A percentile compares a stretch with the other conserved stretches of the same genome.
These are phyloP conservation scores for Ramalina peruviana DNA, from an alignment of 495 filamentous ascomycete genomes.

Conservation along the genomic window DNA sequence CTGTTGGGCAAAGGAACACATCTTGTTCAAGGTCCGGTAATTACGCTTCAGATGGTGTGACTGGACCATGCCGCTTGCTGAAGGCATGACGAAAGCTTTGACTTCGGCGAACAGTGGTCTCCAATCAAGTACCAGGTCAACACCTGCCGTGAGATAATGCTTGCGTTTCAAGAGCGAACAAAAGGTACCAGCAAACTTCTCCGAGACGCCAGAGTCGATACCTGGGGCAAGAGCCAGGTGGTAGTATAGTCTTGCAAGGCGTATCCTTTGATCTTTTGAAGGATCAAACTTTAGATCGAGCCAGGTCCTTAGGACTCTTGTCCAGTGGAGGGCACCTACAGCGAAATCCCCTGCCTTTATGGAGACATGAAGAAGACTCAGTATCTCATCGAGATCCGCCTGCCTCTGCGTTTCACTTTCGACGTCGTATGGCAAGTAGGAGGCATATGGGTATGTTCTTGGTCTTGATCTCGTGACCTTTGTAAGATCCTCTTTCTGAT, in stretches of 20 bases:
- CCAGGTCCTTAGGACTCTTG: slow-evolving; percentile 90
- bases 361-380: slow-evolving; percentile 83
- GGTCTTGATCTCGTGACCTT: slow-evolving; percentile 54
- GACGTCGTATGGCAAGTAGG: slow-evolving; percentile 72
- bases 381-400: slow-evolving; percentile 62
- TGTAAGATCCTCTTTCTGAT: slow-evolving; percentile 37
- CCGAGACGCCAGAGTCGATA: slow-evolving; percentile 63
- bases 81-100: slow-evolving; percentile 75
- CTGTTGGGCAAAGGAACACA: slow-evolving; percentile 75
- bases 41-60: slow-evolving; percentile 52
- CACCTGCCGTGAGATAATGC: slow-evolving; percentile 80
- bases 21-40: slow-evolving; percentile 63
- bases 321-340: slow-evolving; percentile 92
- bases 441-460: slow-evolving; percentile 83
- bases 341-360: slow-evolving; percentile 87
- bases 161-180: slow-evolving; percentile 87
- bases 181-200: slow-evolving; percentile 94
- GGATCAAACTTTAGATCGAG: slow-evolving; percentile 93
- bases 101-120: slow-evolving; percentile 80
- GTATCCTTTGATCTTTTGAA: slow-evolving; percentile 63
- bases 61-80: slow-evolving; percentile 54
- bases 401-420: slow-evolving; percentile 65
- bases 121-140: slow-evolving; percentile 88
- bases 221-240: slow-evolving; percentile 86
- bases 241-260: slow-evolving; percentile 83